phyloP scores from a whole-genome alignment of 805 yeast genomes.

The Starmerella tilneyi region DNA sequence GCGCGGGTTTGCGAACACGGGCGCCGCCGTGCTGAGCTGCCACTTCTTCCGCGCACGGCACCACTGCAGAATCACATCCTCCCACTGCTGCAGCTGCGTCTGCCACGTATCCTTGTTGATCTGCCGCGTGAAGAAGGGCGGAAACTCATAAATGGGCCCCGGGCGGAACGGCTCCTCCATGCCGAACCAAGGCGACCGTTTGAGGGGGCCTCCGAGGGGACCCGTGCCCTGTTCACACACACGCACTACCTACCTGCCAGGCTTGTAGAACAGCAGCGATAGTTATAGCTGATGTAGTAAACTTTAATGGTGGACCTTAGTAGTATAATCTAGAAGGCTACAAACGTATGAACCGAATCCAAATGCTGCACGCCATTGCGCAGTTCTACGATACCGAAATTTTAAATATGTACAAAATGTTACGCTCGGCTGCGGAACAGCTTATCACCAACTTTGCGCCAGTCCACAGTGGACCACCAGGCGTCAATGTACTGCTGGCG shows the following conservation, averaged over 20 bases:
- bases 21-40: slow-evolving; percentile 35
- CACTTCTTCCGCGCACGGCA: slow-evolving; percentile 49
- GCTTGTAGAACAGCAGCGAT: too few species aligned
- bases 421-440: slow-evolving; percentile 22
- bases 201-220: too few species aligned
- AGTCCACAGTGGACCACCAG: slow-evolving; percentile 69
- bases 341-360: not conserved
- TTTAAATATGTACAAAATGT: slow-evolving; percentile 10
- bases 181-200: not conserved
- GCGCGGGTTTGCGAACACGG: slow-evolving; percentile 28
- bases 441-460: slow-evolving; percentile 42
- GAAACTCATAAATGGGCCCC: slow-evolving; percentile 53
- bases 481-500: slow-evolving; percentile 60
- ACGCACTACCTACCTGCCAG: too few species aligned
- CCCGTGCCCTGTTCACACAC: too few species aligned
- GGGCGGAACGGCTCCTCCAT: slow-evolving; percentile 28
- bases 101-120: slow-evolving; percentile 69
- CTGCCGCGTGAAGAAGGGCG: slow-evolving; percentile 86
- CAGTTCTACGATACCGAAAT: too few species aligned
- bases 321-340: too few species aligned
- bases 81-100: slow-evolving; percentile 76
- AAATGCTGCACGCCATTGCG: too few species aligned
- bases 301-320: too few species aligned
- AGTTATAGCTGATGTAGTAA: too few species aligned
- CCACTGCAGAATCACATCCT: slow-evolving; percentile 48